These are phyloP conservation scores for Coemansia sp. DNA, from an alignment of 192 early-diverging fungal genomes.

Conservation along the genomic window DNA sequence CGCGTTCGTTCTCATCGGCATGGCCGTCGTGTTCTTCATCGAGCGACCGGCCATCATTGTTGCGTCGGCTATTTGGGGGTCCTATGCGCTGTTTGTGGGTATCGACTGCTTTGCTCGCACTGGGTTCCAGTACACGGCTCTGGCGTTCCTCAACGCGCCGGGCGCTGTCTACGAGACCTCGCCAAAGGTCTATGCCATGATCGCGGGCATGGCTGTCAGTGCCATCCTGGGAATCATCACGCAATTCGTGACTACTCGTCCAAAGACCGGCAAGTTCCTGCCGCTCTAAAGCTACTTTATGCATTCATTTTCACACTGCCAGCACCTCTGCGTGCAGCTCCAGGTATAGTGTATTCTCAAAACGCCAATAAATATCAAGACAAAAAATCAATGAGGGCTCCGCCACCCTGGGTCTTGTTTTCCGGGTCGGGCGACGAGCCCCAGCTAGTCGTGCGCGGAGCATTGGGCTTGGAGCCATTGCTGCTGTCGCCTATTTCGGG, in stretches of 20 bases:
- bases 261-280: conserved; percentile 16
- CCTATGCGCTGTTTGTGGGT: conserved; percentile 76
- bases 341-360: too few species aligned
- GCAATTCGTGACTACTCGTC: conserved; percentile 62
- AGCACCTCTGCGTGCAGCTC: neutral
- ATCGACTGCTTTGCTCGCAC: conserved; percentile 80
- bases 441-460: conserved; percentile 35
- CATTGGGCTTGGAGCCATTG: conserved; percentile 9
- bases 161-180: conserved; percentile 54
- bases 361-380: too few species aligned
- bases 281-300: conserved; percentile 6
- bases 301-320: neutral
- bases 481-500: neutral
- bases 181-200: conserved; percentile 65
- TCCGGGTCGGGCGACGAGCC: conserved; percentile 36
- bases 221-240: conserved; percentile 63
- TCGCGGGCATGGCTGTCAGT: conserved; percentile 64
- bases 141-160: conserved; percentile 55
- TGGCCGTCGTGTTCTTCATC: conserved; percentile 62
- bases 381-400: conserved; percentile 43
- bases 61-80: conserved; percentile 72
- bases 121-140: conserved; percentile 65
- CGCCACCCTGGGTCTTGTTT: conserved; percentile 7
- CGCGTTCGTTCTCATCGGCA: conserved; percentile 59
- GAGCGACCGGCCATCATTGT: conserved; percentile 67